Base-by-base conservation (phyloP, 805 yeast species). In the Candida gorgasii region DNA sequence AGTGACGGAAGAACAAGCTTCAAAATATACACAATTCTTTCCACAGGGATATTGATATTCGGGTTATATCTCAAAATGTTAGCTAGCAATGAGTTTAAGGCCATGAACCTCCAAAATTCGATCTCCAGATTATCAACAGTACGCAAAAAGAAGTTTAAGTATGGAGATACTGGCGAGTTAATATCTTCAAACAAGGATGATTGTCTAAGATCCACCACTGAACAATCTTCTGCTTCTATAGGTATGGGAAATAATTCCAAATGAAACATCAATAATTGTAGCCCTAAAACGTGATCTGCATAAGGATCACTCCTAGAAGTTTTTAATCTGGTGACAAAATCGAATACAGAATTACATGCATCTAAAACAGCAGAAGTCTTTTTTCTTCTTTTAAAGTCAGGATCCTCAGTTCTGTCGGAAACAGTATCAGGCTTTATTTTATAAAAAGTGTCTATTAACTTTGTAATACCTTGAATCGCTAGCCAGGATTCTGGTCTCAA, bases 401-500 rank as follows among this genome's bases (percentile, higher is more conserved):
- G 8, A 16, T 14, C 37, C 9, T 13, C 31, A 12, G 18, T n/a
- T n/a, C n/a, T n/a, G n/a, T 22, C 27, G 11, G 6, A 5, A 18
- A 14, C 18, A 12, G 12, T 7, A 14, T 37, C 14, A 4, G 13
- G 17, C 8, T 14, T 13, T 15, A 28, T 29, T 4, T n/a, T n/a
- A 15, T 20, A 74, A 42, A 60, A 75, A 2, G 61, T 37, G 1
- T 41, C 29, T 0, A 74, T 22, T 2, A 77, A 47, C 29, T 52
- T 61, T 0, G 61, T 42, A 6, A 71, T 20, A 0, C 77, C 79
- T 6, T 54, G 40, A 1, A 62, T 40, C 3, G 67, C 47, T 9
- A 78, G 53, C 84, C 84, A 79, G 0, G 67, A 56, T 7, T 45
- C 22, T 23, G 41, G 49, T 32, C 43, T 35, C 22, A 53, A 35